phyloP scores from a whole-genome alignment of 2,329 filamentous ascomycete genomes.

The Parastagonospora avenae region DNA sequence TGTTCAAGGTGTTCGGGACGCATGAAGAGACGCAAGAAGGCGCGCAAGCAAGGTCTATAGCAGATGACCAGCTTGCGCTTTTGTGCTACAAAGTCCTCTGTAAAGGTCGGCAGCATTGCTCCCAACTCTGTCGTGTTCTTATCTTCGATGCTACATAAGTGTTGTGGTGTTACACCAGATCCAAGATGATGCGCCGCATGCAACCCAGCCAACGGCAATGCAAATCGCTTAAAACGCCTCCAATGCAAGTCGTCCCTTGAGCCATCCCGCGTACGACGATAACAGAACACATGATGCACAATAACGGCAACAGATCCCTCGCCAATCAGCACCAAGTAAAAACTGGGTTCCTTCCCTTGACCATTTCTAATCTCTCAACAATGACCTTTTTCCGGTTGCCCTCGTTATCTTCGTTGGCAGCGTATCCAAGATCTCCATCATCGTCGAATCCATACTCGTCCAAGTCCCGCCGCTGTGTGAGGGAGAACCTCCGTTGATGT shows the following conservation, averaged over 20 bases:
- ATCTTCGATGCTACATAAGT: not conserved
- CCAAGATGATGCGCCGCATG: conserved; percentile 13
- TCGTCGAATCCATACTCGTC: conserved; percentile 58
- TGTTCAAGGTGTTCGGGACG: conserved; percentile 1
- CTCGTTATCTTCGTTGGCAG: conserved; percentile 92
- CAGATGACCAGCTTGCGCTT: not conserved
- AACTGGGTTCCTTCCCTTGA: conserved; percentile 93
- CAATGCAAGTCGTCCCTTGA: conserved; percentile 5
- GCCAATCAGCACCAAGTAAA: conserved; percentile 86
- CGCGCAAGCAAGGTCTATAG: not conserved
- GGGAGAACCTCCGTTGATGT: conserved; percentile 50
- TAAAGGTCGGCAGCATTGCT: not conserved
- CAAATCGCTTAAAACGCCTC: conserved; percentile 9
- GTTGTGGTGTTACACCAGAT: not conserved
- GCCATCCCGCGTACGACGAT: not conserved
- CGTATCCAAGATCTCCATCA: conserved; percentile 92
- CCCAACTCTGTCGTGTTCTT: not conserved
- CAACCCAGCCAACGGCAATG: conserved; percentile 5
- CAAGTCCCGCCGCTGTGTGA: conserved; percentile 61
- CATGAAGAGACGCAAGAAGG: not conserved
- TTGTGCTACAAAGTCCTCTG: not conserved
- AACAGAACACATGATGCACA: conserved; percentile 5
- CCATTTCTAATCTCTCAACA: conserved; percentile 92
- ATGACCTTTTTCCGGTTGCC: conserved; percentile 91
- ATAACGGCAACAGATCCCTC: conserved; percentile 1